Evolutionary conservation across 2,329 filamentous ascomycete genomes (phyloP).

Genomic region (Alternaria sp.): DNA sequence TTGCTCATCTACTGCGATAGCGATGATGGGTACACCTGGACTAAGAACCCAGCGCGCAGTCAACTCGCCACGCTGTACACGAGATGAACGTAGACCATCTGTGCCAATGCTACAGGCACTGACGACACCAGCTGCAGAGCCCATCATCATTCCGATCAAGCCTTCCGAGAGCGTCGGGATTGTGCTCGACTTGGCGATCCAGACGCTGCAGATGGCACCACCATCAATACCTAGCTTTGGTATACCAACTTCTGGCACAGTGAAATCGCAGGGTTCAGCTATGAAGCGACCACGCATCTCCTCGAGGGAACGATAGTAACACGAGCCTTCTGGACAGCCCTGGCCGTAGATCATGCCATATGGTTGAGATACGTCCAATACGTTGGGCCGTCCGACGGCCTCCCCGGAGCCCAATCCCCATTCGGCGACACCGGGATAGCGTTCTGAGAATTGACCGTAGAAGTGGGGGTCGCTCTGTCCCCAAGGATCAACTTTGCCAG

Average conservation of each 20-base stretch:
- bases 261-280: slow-evolving; percentile 66
- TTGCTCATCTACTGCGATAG: slow-evolving; percentile 82
- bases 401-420: slow-evolving; percentile 83
- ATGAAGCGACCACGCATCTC: slow-evolving; percentile 82
- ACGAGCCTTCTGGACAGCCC: slow-evolving; percentile 81
- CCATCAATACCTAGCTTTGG: slow-evolving; percentile 74
- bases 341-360: slow-evolving; percentile 87
- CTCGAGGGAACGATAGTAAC: slow-evolving; percentile 76
- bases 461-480: slow-evolving; percentile 77
- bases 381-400: slow-evolving; percentile 77
- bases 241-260: slow-evolving; percentile 74
- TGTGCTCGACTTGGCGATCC: slow-evolving; percentile 84
- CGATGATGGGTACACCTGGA: slow-evolving; percentile 90
- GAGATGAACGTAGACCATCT: slow-evolving; percentile 66
- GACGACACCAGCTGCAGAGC: slow-evolving; percentile 83
- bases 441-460: slow-evolving; percentile 79
- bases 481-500: slow-evolving; percentile 81
- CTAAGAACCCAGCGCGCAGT: slow-evolving; percentile 90
- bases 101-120: slow-evolving; percentile 80
- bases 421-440: slow-evolving; percentile 74
- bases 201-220: slow-evolving; percentile 80
- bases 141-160: slow-evolving; percentile 81
- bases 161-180: slow-evolving; percentile 77
- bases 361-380: slow-evolving; percentile 88
- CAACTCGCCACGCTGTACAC: slow-evolving; percentile 75